Evolutionary conservation across 1,284 basidiomycete genomes (phyloP), one percentile per base, ranked within the genome.

Genomic region (Moesziomyces globuligerus): DNA sequence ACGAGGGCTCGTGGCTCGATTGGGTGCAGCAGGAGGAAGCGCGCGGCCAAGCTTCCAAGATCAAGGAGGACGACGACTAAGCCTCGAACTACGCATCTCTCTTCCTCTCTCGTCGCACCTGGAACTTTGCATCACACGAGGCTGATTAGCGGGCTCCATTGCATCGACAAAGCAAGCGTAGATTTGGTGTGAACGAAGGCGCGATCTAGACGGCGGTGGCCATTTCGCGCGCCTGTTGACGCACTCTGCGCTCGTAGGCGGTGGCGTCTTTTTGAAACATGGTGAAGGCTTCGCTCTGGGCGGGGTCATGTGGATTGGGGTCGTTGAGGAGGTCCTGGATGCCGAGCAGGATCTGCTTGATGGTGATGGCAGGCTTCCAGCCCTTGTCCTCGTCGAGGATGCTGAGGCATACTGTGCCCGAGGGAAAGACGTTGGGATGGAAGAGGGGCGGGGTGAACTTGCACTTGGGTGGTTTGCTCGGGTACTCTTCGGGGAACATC

Each of bases 301-400:
- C 94, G 1, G 94, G 94, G 84, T 98, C 94, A 61, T 89, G 89
- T 40, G 94, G 91, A 79, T 98, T 98, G 7, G 94, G 94, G 76
- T 97, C 92, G 79, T 94, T 90, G 50, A 98, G 85, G 7, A 98
- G 85, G 78, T 96, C 94, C 83, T 98, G 94, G 60, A 97, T 92
- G 61, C 96, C 96, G 17, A 98, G 86, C 24, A 98, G 85, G 74
- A 99, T 94, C 87, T 98, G 94, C 84, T 98, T 99, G 85, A 99
- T 93, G 2, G 94, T 98, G 78, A 99, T 98, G 2, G 94, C 91
- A 10, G 96, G 94, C 83, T 98, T 98, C 96, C 96, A 99, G 6
- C 90, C 90, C 84, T 98, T 98, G 84, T 99, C 96, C 83, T 99
- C 96, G 82, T 98, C 95, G 37, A 99, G 85, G 81, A 99, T 99